phyloP scores from a whole-genome alignment of 345 rosid species.

The Excoecaria agallocha region DNA sequence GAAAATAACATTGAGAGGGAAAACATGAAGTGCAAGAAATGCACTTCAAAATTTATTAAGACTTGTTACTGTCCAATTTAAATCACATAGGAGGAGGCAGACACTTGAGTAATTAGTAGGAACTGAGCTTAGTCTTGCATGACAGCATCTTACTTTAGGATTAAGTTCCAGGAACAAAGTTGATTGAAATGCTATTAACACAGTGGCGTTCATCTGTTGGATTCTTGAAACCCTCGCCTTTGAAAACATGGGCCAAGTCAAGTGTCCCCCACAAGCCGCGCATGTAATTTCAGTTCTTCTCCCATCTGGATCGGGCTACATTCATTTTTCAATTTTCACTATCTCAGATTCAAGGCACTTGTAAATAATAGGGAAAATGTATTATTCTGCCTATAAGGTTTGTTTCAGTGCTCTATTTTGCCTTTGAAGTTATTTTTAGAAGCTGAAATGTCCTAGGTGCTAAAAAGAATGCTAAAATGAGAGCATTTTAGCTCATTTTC shows the following conservation, averaged over 20 bases:
- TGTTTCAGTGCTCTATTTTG: too few relatives aligned
- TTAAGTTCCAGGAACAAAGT: slow-evolving; percentile 18
- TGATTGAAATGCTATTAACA: slow-evolving; percentile 27
- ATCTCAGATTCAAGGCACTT: not conserved
- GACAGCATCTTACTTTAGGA: not conserved
- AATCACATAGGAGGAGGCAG: not conserved
- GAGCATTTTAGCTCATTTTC: too few relatives aligned
- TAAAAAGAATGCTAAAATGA: too few relatives aligned
- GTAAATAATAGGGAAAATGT: too few relatives aligned
- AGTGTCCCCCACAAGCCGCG: slow-evolving; percentile 32
- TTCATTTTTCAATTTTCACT: not conserved
- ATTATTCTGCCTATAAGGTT: too few relatives aligned
- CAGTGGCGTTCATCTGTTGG: slow-evolving; percentile 35
- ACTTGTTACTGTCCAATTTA: not conserved
- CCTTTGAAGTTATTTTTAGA: too few relatives aligned
- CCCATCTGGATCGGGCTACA: slow-evolving; percentile 35
- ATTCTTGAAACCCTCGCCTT: slow-evolving; percentile 29
- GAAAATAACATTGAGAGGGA: too few relatives aligned
- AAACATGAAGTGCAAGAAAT: not conserved
- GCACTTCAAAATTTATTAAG: not conserved
- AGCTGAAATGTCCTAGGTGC: too few relatives aligned
- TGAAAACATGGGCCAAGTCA: slow-evolving; percentile 28
- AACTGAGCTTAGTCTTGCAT: not conserved
- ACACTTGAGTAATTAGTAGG: not conserved
- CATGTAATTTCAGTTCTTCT: slow-evolving; percentile 33